Evolutionary conservation across 371 early-diverging fungal genomes (phyloP).

Genomic region (Saksenaea oblongispora): DNA sequence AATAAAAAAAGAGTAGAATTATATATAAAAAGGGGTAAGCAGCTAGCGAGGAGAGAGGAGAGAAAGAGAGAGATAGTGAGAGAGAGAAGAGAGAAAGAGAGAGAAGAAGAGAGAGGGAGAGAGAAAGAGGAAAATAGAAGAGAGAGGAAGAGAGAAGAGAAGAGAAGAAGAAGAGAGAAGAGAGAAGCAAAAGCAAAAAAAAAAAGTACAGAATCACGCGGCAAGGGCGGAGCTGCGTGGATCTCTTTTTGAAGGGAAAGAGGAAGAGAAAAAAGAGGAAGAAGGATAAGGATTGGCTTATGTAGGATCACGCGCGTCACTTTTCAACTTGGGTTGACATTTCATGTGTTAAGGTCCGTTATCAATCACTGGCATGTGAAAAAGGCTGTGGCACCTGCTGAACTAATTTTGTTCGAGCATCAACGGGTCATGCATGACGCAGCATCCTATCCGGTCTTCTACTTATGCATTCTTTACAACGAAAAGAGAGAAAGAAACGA

Average conservation of each 20-base stretch:
- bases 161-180: neutral
- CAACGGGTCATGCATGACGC: constrained; percentile 2
- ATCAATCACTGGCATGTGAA: constrained; percentile 5
- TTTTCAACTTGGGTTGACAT: constrained; percentile 1
- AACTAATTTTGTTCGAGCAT: constrained; percentile 4
- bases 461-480: neutral
- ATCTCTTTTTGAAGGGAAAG: neutral
- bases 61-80: no score
- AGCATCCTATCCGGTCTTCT: neutral
- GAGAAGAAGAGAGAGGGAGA: neutral
- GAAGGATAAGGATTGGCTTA: neutral
- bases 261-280: neutral
- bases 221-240: constrained; percentile 6
- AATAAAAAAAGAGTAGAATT: no score
- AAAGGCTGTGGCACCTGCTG: constrained; percentile 6
- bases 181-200: neutral
- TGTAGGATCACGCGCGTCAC: constrained; percentile 7
- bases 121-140: neutral
- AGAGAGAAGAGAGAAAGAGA: neutral
- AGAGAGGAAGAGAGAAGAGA: neutral
- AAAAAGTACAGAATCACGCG: constrained; percentile 4
- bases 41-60: no score
- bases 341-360: constrained; percentile 6
- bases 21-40: no score
- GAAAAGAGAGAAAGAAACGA: neutral